phyloP scores from a whole-genome alignment of 176 grass and related monocot genomes.

The Pontederia crassipes region DNA sequence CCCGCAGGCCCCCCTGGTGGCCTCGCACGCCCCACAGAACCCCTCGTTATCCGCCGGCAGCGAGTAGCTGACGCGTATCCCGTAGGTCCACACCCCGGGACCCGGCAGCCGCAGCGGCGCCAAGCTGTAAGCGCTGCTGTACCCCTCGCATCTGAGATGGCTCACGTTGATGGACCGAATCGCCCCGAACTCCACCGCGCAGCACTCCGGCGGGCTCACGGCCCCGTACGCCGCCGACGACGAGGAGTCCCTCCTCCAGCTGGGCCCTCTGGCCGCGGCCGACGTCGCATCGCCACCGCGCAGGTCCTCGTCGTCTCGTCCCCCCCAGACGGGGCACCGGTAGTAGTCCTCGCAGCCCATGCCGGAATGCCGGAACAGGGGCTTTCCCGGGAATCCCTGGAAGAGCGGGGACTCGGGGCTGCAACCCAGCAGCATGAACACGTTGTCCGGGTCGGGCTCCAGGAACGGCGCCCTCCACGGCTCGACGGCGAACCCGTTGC shows the following conservation, averaged over 20 bases:
- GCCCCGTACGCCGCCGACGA: conserved; percentile 30
- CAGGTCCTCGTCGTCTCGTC: not conserved
- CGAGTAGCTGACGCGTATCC: conserved; percentile 46
- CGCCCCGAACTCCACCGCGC: conserved; percentile 52
- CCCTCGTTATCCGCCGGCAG: conserved; percentile 64
- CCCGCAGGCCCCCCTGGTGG: conserved; percentile 85
- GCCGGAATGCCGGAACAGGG: conserved; percentile 68
- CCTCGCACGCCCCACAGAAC: conserved; percentile 76
- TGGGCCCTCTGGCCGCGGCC: not conserved
- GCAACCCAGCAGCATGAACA: conserved; percentile 89
- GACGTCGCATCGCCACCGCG: no score
- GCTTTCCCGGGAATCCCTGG: conserved; percentile 80
- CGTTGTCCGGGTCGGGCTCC: conserved; percentile 65
- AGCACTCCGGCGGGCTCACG: conserved; percentile 61
- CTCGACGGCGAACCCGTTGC: conserved; percentile 75
- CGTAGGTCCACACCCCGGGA: conserved; percentile 59
- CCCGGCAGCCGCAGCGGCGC: conserved; percentile 51
- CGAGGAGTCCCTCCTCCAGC: not conserved
- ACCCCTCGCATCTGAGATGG: conserved; percentile 73
- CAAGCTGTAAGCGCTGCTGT: conserved; percentile 92
- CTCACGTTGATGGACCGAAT: conserved; percentile 67
- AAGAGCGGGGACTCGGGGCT: conserved; percentile 66
- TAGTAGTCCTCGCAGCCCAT: conserved; percentile 76
- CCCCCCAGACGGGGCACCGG: conserved; percentile 73
- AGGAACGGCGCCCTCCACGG: conserved; percentile 67